These are phyloP conservation scores for Beauveria brongniartii DNA, from an alignment of 2,329 filamentous ascomycete genomes.

Conservation along the genomic window DNA sequence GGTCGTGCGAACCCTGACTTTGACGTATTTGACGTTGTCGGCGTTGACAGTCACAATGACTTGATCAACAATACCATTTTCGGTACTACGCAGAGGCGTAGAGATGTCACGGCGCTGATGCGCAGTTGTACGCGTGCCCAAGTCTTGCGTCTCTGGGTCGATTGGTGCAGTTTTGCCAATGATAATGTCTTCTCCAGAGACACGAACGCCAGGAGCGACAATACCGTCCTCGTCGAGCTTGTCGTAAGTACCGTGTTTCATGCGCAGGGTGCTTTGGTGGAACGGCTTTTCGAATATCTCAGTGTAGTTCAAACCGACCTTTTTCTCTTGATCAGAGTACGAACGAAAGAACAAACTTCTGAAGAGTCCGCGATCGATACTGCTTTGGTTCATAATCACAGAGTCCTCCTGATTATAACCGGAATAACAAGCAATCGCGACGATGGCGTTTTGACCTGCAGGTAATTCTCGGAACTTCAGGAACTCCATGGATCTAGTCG, in stretches of 20 bases:
- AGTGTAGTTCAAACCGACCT: slow-evolving; percentile 84
- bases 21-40: slow-evolving; percentile 91
- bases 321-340: slow-evolving; percentile 95
- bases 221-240: slow-evolving; percentile 97
- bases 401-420: slow-evolving; percentile 99
- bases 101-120: slow-evolving; percentile 95
- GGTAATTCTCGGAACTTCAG: slow-evolving; percentile 96
- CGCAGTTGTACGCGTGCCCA: slow-evolving; percentile 81
- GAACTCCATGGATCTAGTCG: slow-evolving; percentile 97
- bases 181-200: slow-evolving; percentile 96
- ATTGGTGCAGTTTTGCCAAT: slow-evolving; percentile 98
- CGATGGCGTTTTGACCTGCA: slow-evolving; percentile 95
- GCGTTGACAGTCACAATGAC: slow-evolving; percentile 91
- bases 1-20: slow-evolving; percentile 93
- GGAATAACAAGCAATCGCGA: slow-evolving; percentile 94
- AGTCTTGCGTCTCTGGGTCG: slow-evolving; percentile 82
- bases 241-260: slow-evolving; percentile 94
- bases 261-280: slow-evolving; percentile 75
- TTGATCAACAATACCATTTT: slow-evolving; percentile 92
- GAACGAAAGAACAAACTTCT: slow-evolving; percentile 95
- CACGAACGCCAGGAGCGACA: slow-evolving; percentile 84
- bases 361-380: slow-evolving; percentile 95
- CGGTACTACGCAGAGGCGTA: slow-evolving; percentile 87
- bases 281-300: slow-evolving; percentile 95
- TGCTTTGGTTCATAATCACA: slow-evolving; percentile 99